A percentile compares a stretch with the other conserved stretches of the same genome.
These are phyloP conservation scores for Mollisiaceae sp. DNA, from an alignment of 2,329 filamentous ascomycete genomes.

Conservation along the genomic window DNA sequence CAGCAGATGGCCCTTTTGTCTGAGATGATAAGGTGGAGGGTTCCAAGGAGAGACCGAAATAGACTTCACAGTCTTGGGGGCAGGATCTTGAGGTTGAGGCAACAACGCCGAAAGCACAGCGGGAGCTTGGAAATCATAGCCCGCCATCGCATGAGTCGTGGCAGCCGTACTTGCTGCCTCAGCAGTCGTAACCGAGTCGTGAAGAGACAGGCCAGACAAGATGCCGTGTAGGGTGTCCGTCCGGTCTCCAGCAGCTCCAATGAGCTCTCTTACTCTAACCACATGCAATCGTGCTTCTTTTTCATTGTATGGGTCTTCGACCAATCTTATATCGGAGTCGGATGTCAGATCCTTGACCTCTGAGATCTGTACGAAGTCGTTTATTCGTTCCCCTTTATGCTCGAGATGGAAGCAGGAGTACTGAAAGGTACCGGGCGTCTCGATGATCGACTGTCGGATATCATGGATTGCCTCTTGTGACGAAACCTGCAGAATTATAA, in stretches of 20 bases:
- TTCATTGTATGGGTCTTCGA: constrained; percentile 97
- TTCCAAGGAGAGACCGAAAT: constrained; percentile 94
- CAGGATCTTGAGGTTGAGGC: constrained; percentile 66
- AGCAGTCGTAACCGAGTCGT: constrained; percentile 69
- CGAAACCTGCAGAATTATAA: constrained; percentile 69
- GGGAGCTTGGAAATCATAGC: constrained; percentile 77
- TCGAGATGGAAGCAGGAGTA: constrained; percentile 99
- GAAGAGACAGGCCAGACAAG: constrained; percentile 82
- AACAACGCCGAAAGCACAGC: constrained; percentile 74
- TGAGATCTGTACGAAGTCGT: constrained; percentile 91
- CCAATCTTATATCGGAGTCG: constrained; percentile 78
- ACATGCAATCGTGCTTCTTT: constrained; percentile 97
- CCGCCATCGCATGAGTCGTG: constrained; percentile 62
- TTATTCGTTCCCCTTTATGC: constrained; percentile 85
- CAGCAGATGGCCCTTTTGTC: constrained; percentile 89
- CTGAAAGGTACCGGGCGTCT: constrained; percentile 89
- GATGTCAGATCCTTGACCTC: constrained; percentile 81
- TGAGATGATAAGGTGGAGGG: constrained; percentile 88
- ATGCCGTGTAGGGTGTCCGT: constrained; percentile 88
- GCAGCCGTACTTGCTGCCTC: constrained; percentile 44
- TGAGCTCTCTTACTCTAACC: constrained; percentile 86
- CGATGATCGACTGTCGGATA: constrained; percentile 94
- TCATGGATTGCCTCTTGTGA: constrained; percentile 97
- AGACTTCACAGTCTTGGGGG: constrained; percentile 90
- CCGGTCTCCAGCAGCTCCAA: constrained; percentile 88